A percentile compares a stretch with the other conserved stretches of the same genome.
phyloP scores from a whole-genome alignment of 2,329 filamentous ascomycete genomes.

The Daldinia eschscholtzii region DNA sequence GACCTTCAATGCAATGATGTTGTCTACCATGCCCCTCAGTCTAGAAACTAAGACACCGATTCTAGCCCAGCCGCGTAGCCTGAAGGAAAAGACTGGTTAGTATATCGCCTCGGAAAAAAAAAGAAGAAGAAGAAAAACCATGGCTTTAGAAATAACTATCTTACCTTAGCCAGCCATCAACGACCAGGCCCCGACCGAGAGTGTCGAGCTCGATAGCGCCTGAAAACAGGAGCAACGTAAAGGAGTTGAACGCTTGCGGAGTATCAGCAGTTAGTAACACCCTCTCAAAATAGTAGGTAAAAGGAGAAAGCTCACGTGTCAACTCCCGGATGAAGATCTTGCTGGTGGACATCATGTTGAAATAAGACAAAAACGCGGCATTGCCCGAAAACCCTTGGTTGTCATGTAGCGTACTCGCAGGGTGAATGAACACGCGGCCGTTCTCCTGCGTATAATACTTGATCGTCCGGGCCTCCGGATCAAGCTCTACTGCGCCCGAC shows the following conservation, averaged over 20 bases:
- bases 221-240: conserved; percentile 87
- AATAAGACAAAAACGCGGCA: conserved; percentile 87
- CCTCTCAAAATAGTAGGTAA: neutral
- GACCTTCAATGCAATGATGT: conserved; percentile 82
- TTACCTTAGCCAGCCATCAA: conserved; percentile 86
- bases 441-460: conserved; percentile 92
- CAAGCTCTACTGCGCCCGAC: conserved; percentile 89
- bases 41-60: conserved; percentile 91
- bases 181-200: conserved; percentile 84
- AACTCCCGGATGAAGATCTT: conserved; percentile 94
- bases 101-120: neutral
- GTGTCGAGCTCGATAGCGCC: conserved; percentile 89
- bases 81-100: conserved; percentile 25
- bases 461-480: conserved; percentile 91
- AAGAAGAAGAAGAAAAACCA: neutral
- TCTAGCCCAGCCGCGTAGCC: conserved; percentile 88
- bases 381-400: conserved; percentile 81
- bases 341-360: conserved; percentile 89
- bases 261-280: conserved; percentile 22
- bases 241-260: conserved; percentile 84
- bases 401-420: conserved; percentile 86
- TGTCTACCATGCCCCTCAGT: conserved; percentile 87
- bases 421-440: conserved; percentile 92
- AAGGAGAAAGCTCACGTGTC: conserved; percentile 73
- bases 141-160: conserved; percentile 12